Conservation (phyloP, 352 stramenopile genomes). For the Halophytophthora polymorphica region DNA sequence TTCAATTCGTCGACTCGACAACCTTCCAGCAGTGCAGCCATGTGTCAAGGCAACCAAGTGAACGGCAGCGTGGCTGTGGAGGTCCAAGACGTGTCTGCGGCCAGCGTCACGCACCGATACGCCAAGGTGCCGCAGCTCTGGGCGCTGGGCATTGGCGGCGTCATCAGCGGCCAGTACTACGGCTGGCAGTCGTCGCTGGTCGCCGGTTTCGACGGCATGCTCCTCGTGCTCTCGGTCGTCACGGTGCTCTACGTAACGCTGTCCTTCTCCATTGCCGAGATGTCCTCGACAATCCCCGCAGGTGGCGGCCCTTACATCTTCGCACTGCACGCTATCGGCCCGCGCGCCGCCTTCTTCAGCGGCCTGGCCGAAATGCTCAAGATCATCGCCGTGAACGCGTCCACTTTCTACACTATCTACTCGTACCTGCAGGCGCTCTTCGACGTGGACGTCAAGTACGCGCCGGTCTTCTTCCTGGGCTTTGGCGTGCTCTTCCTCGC, state of each 20-base stretch:
- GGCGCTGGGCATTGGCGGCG: conserved; percentile 47
- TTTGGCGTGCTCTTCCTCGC: conserved; percentile 41
- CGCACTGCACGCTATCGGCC: conserved; percentile 43
- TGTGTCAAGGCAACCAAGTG: background rate
- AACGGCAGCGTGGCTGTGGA: conserved; percentile 3
- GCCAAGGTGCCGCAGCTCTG: conserved; percentile 44
- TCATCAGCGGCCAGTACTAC: conserved; percentile 54
- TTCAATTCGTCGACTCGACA: background rate
- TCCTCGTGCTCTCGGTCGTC: conserved; percentile 45
- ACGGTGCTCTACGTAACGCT: conserved; percentile 51
- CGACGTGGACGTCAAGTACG: conserved; percentile 22
- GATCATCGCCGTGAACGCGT: conserved; percentile 38
- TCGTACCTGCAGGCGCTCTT: conserved; percentile 46
- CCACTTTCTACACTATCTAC: conserved; percentile 39
- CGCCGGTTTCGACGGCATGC: conserved; percentile 44
- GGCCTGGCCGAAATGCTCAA: conserved; percentile 50
- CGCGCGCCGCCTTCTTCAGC: conserved; percentile 42
- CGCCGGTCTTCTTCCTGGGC: conserved; percentile 29
- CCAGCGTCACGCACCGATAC: conserved; percentile 25
- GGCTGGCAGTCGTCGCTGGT: conserved; percentile 47
- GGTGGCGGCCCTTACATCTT: conserved; percentile 53
- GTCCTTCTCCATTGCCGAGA: conserved; percentile 55
- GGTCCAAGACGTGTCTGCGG: conserved; percentile 1
- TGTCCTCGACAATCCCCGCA: conserved; percentile 40
- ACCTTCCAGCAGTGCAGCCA: background rate